Conservation (phyloP, 75 land plant species). For the Adiantum capillusveneris region DNA sequence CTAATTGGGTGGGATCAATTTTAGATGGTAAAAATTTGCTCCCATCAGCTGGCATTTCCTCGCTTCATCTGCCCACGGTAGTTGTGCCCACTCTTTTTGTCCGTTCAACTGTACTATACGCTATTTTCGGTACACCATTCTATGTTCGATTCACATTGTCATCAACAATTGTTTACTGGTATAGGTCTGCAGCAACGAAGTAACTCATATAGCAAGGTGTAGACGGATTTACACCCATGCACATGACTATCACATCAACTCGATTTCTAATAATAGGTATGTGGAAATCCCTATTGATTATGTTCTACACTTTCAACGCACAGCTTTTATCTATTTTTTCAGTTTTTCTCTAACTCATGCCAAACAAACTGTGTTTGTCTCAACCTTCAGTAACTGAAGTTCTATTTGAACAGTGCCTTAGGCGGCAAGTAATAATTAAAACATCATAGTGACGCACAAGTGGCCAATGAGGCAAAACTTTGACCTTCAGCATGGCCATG, state of each 20-base stretch:
- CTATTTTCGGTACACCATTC: constrained; percentile 5
- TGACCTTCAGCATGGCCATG: too few species aligned
- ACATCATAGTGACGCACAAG: too few species aligned
- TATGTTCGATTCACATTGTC: not conserved
- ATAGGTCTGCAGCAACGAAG: constrained; percentile 67
- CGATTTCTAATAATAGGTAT: constrained; percentile 87
- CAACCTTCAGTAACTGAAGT: too few species aligned
- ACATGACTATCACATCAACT: constrained; percentile 92
- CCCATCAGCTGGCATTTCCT: constrained; percentile 67
- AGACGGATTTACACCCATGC: constrained; percentile 87
- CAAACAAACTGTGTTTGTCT: too few species aligned
- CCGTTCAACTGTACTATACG: constrained; percentile 84
- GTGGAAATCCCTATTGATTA: not conserved
- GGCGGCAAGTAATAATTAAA: too few species aligned
- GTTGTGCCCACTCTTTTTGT: constrained; percentile 42
- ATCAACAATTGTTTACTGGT: not conserved
- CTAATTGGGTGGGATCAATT: constrained; percentile 13
- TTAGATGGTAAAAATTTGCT: constrained; percentile 44
- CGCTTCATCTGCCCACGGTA: constrained; percentile 86
- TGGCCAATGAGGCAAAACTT: too few species aligned
- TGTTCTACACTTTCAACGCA: not conserved
- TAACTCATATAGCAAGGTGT: constrained; percentile 63
- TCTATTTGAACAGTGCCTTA: too few species aligned
- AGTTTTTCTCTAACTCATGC: too few species aligned
- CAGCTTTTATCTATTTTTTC: not conserved